A percentile compares a stretch with the other conserved stretches of the same genome.
phyloP scores from a whole-genome alignment of 495 filamentous ascomycete genomes.

The Alectoria sarmentosa region DNA sequence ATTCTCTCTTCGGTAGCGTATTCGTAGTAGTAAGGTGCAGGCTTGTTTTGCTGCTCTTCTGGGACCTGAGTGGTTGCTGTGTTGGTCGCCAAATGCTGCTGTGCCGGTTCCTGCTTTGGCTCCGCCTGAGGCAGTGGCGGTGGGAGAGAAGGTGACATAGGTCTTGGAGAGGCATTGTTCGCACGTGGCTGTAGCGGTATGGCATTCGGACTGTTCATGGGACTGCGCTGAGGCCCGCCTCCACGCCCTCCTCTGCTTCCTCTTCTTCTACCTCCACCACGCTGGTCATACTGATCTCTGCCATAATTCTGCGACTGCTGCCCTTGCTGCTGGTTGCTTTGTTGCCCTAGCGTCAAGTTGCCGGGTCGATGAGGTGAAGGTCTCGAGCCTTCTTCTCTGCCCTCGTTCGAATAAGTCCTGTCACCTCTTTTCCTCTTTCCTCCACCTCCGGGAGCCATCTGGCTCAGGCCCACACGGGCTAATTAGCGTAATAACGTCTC shows the following conservation, averaged over 20 bases:
- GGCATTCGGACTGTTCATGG: conserved; percentile 24
- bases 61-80: conserved; percentile 20
- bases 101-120: conserved; percentile 28
- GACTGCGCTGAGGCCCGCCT: conserved; percentile 33
- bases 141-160: conserved; percentile 37
- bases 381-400: conserved; percentile 44
- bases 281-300: conserved; percentile 40
- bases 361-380: conserved; percentile 61
- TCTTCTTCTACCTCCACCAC: conserved; percentile 39
- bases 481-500: background rate
- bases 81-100: conserved; percentile 29
- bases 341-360: conserved; percentile 51
- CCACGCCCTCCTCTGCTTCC: conserved; percentile 40
- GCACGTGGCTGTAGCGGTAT: conserved; percentile 13
- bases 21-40: conserved; percentile 47
- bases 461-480: conserved; percentile 10
- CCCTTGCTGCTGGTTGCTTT: conserved; percentile 34
- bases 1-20: conserved; percentile 45
- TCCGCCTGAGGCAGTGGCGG: conserved; percentile 27
- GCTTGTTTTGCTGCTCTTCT: conserved; percentile 21
- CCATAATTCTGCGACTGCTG: conserved; percentile 29
- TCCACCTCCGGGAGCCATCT: conserved; percentile 46
- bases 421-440: conserved; percentile 55
- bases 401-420: conserved; percentile 45
- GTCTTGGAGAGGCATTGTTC: conserved; percentile 19